These are phyloP conservation scores for Sambucus nigra DNA, from an alignment of 129 eudicot species.

Conservation along the genomic window DNA sequence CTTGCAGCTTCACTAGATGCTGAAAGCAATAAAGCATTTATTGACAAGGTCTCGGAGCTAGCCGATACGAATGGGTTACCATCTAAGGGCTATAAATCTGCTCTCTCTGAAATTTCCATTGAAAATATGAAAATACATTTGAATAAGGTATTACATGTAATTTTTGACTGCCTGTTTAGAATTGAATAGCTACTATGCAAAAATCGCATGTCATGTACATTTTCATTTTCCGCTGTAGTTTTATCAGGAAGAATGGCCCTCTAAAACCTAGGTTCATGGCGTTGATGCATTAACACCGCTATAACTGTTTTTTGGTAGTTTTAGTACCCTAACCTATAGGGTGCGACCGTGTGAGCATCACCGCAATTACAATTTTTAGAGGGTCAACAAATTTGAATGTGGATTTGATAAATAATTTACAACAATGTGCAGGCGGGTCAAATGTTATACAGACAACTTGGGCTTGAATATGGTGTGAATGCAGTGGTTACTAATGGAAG, in stretches of 20 bases:
- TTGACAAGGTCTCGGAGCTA: conserved; percentile 53
- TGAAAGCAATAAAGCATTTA: conserved; percentile 43
- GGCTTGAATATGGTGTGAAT: conserved; percentile 47
- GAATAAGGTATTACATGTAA: conserved; percentile 63
- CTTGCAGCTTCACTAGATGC: conserved; percentile 32
- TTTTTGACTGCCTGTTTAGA: no score
- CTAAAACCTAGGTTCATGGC: no score
- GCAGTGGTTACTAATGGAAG: conserved; percentile 94
- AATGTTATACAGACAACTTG: conserved; percentile 49
- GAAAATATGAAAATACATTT: conserved; percentile 36
- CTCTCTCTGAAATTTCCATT: conserved; percentile 48
- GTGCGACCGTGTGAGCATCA: no score
- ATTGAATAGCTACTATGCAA: no score
- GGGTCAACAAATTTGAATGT: no score
- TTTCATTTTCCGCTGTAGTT: no score
- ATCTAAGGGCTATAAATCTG: conserved; percentile 46
- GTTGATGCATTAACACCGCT: no score
- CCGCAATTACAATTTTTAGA: no score
- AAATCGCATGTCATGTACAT: no score
- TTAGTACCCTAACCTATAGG: no score
- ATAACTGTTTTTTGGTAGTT: no score
- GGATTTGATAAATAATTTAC: neutral
- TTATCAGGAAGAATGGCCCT: no score
- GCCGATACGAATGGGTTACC: conserved; percentile 64
- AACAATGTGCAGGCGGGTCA: conserved; percentile 44